These are phyloP conservation scores for Sextonia rubra DNA, from an alignment of 164 flowering plant genomes.

Conservation along the genomic window DNA sequence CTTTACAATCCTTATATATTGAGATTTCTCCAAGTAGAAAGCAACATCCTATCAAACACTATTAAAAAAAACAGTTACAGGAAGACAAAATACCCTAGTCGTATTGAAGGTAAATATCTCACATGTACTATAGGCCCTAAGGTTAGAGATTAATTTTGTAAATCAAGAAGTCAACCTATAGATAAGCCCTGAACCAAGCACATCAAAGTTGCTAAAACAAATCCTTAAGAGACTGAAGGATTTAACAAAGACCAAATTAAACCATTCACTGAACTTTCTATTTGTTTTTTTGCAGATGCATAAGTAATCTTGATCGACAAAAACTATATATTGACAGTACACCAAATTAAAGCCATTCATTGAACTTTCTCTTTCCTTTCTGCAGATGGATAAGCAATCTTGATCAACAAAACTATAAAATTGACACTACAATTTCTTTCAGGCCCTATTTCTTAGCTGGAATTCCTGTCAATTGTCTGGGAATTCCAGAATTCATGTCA, in stretches of 20 bases:
- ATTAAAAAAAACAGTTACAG: no score
- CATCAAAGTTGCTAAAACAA: background rate
- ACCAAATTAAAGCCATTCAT: background rate
- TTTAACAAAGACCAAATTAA: no score
- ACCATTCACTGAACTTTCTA: background rate
- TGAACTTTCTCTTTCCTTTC: background rate
- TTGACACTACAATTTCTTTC: no score
- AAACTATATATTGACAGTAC: no score
- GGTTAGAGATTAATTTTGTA: background rate
- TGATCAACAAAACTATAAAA: no score
- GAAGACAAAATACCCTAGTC: background rate
- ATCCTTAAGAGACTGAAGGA: background rate
- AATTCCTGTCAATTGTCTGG: no score
- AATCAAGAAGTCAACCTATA: background rate
- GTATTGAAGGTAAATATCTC: background rate
- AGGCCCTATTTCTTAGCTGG: no score
- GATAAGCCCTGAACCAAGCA: background rate
- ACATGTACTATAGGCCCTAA: background rate
- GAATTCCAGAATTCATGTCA: no score
- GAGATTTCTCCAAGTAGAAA: no score
- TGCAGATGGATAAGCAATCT: background rate
- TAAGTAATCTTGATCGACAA: background rate
- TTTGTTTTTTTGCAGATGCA: background rate
- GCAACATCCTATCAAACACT: no score
- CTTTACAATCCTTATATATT: no score